phyloP scores from a whole-genome alignment of 2,329 filamentous ascomycete species.

The Aspergillus sp. region DNA sequence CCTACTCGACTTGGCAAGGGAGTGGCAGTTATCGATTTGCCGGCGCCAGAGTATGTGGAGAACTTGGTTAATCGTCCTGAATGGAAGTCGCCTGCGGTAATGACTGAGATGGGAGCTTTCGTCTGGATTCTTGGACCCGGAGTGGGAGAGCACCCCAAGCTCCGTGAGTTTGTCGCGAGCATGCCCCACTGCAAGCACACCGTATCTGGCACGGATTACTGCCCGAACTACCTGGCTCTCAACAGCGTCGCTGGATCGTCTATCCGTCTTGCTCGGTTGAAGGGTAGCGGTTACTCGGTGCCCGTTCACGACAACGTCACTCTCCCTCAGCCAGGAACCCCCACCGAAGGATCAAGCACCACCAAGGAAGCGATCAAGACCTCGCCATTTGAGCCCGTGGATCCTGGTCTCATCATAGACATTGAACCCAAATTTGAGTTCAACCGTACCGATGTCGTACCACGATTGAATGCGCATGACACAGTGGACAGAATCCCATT shows the following conservation, averaged over 20 bases:
- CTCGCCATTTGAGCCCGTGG: conserved; percentile 28
- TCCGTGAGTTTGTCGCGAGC: conserved; percentile 66
- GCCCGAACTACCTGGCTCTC: conserved; percentile 69
- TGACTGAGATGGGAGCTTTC: conserved; percentile 62
- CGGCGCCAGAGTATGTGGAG: conserved; percentile 64
- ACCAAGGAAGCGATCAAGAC: conserved; percentile 7
- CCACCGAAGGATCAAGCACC: conserved; percentile 10
- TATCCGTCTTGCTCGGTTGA: conserved; percentile 66
- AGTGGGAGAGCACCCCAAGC: conserved; percentile 56
- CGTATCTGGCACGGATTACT: conserved; percentile 69
- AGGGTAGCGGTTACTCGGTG: conserved; percentile 66
- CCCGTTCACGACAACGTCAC: conserved; percentile 60
- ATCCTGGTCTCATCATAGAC: conserved; percentile 39
- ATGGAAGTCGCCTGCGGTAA: conserved; percentile 61
- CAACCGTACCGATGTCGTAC: conserved; percentile 25
- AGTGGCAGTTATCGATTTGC: conserved; percentile 75
- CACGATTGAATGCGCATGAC: conserved; percentile 19
- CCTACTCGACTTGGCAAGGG: conserved; percentile 63
- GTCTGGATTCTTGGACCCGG: conserved; percentile 77
- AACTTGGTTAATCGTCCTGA: conserved; percentile 66
- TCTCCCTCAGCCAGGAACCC: conserved; percentile 33
- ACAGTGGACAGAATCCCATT: conserved; percentile 20
- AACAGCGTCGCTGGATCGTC: conserved; percentile 63
- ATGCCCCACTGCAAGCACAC: conserved; percentile 64
- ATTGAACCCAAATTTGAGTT: conserved; percentile 43